Evolutionary conservation across 331 rosid species (phyloP).

Genomic region (Quercus phellos): DNA sequence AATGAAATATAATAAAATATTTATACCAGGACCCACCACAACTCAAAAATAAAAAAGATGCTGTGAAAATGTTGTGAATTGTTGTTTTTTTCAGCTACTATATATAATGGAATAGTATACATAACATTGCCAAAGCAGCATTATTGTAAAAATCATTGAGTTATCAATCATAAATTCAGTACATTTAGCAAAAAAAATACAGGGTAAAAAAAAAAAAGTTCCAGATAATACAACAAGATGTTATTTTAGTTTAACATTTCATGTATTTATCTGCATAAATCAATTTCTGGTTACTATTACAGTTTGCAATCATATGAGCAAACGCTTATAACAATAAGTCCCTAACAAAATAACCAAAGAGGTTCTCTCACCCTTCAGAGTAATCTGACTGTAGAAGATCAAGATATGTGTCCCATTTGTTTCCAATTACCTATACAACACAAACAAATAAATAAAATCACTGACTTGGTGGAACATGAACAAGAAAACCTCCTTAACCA

Average conservation of each 20-base stretch:
- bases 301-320: neutral
- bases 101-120: neutral
- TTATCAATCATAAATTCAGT: neutral
- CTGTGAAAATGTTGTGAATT: no score
- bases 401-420: constrained; percentile 72
- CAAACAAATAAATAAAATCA: neutral
- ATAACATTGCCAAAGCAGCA: neutral
- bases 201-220: neutral
- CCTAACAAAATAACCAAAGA: neutral
- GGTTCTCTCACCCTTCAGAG: constrained; percentile 51
- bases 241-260: neutral
- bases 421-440: constrained; percentile 53
- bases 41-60: no score
- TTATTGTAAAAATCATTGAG: neutral
- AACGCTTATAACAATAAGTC: neutral
- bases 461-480: no score
- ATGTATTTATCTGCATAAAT: neutral
- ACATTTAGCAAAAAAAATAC: neutral
- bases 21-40: no score
- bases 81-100: no score
- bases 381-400: constrained; percentile 71
- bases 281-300: neutral
- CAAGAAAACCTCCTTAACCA: no score
- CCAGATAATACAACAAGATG: neutral
- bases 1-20: no score